Evolutionary conservation across 2,329 filamentous ascomycete genomes (phyloP).

Genomic region (Nigrospora oryzae): DNA sequence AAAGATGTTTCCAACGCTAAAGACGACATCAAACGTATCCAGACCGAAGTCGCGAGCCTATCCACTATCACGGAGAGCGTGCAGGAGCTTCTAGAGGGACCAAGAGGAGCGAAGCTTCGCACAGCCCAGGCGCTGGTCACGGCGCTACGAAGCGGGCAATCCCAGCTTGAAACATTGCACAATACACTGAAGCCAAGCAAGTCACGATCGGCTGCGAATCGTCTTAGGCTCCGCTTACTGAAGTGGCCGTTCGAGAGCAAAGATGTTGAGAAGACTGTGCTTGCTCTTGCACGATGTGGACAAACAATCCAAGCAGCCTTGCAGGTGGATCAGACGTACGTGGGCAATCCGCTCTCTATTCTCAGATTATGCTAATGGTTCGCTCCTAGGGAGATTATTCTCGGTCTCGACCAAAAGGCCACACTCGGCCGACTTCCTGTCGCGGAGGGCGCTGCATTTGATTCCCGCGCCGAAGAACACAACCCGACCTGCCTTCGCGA

Average conservation of each 20-base stretch:
- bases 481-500: too few relatives aligned
- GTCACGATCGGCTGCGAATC: constrained; percentile 18
- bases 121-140: constrained; percentile 12
- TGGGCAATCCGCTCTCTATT: too few relatives aligned
- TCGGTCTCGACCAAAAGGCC: too few relatives aligned
- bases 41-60: constrained; percentile 16
- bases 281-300: too few relatives aligned
- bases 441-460: background rate
- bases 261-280: constrained; percentile 6
- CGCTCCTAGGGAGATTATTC: too few relatives aligned
- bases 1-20: constrained; percentile 19
- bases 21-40: constrained; percentile 22
- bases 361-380: too few relatives aligned
- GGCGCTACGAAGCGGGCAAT: constrained; percentile 9
- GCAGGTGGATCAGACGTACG: too few relatives aligned
- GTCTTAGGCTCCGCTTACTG: constrained; percentile 22
- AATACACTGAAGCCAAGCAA: constrained; percentile 13
- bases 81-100: constrained; percentile 16
- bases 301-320: too few relatives aligned
- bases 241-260: constrained; percentile 29
- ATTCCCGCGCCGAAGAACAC: background rate
- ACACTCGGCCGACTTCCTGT: too few relatives aligned
- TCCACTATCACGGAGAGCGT: constrained; percentile 14
- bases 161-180: constrained; percentile 13
- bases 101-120: constrained; percentile 15